phyloP scores from a whole-genome alignment of 495 filamentous ascomycete genomes.

The Aspergillus egyptiacus region DNA sequence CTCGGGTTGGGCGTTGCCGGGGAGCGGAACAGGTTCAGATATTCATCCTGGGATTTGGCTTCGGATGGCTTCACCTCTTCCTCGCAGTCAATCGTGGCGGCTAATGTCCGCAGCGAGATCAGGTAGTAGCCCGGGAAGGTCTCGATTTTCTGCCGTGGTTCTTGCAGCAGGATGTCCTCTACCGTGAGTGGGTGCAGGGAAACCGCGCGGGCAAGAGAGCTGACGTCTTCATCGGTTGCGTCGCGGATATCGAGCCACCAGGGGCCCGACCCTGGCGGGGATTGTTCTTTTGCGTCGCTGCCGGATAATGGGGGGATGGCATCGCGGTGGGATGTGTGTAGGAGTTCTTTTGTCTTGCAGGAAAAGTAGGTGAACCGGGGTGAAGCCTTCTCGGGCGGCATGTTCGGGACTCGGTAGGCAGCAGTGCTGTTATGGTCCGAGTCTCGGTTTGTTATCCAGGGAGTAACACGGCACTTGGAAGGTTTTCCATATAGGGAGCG shows the following conservation, averaged over 20 bases:
- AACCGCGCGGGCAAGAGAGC: slow-evolving; percentile 70
- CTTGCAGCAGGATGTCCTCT: slow-evolving; percentile 85
- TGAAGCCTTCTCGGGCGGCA: background rate
- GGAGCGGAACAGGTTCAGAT: background rate
- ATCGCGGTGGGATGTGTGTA: slow-evolving; percentile 70
- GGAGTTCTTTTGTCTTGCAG: slow-evolving; percentile 68
- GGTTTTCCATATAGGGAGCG: no score
- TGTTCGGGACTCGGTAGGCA: background rate
- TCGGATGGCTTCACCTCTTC: slow-evolving; percentile 38
- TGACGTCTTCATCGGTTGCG: slow-evolving; percentile 76
- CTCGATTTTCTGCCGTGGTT: slow-evolving; percentile 93
- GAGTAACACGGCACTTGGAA: no score
- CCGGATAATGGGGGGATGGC: slow-evolving; percentile 68
- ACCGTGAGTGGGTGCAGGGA: slow-evolving; percentile 84
- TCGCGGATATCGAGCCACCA: slow-evolving; percentile 92
- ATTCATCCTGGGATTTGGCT: slow-evolving; percentile 52
- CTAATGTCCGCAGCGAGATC: slow-evolving; percentile 83
- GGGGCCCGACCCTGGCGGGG: slow-evolving; percentile 49
- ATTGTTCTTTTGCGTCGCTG: slow-evolving; percentile 25
- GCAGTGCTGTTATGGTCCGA: no score
- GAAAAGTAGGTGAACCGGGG: slow-evolving; percentile 87
- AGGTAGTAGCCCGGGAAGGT: slow-evolving; percentile 92
- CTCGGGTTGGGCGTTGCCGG: slow-evolving; percentile 61
- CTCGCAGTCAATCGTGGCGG: slow-evolving; percentile 37
- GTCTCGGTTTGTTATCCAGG: no score